phyloP scores from a whole-genome alignment of 2,329 filamentous ascomycete genomes.

The Coniella lustricola region DNA sequence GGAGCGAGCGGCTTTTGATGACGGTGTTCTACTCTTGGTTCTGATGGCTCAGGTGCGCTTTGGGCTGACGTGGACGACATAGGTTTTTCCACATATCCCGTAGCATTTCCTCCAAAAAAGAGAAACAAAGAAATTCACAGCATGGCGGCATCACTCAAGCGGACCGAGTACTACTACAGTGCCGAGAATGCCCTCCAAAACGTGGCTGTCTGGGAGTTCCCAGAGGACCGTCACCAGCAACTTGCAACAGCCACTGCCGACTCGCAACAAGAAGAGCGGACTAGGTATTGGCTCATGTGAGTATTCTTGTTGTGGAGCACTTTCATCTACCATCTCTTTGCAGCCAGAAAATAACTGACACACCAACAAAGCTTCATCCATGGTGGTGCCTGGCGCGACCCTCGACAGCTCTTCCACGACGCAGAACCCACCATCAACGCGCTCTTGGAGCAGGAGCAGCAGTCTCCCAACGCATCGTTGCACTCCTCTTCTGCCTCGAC shows the following conservation, averaged over 20 bases:
- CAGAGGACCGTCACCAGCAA: constrained; percentile 3
- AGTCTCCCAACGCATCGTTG: too few relatives aligned
- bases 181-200: constrained; percentile 14
- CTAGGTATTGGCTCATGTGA: constrained; percentile 17
- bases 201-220: constrained; percentile 16
- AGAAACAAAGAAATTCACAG: neutral
- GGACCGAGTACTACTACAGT: constrained; percentile 13
- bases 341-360: neutral
- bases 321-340: neutral
- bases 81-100: neutral
- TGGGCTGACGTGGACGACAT: too few relatives aligned
- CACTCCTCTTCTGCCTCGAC: too few relatives aligned
- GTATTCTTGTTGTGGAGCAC: neutral
- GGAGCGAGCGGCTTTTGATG: too few relatives aligned
- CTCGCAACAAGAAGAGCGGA: neutral
- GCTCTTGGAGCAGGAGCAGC: too few relatives aligned
- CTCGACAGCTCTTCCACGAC: constrained; percentile 37
- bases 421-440: constrained; percentile 38
- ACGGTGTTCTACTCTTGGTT: too few relatives aligned
- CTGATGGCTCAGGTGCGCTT: too few relatives aligned
- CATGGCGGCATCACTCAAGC: constrained; percentile 10
- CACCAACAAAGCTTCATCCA: constrained; percentile 42
- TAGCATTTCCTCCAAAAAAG: neutral
- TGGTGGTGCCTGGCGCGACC: constrained; percentile 59
- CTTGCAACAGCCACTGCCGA: too few relatives aligned